Percentiles rank a stretch among this genome's conserved stretches.
phyloP scores from a whole-genome alignment of 2,329 filamentous ascomycete genomes.

The Bipolaris oryzae region DNA sequence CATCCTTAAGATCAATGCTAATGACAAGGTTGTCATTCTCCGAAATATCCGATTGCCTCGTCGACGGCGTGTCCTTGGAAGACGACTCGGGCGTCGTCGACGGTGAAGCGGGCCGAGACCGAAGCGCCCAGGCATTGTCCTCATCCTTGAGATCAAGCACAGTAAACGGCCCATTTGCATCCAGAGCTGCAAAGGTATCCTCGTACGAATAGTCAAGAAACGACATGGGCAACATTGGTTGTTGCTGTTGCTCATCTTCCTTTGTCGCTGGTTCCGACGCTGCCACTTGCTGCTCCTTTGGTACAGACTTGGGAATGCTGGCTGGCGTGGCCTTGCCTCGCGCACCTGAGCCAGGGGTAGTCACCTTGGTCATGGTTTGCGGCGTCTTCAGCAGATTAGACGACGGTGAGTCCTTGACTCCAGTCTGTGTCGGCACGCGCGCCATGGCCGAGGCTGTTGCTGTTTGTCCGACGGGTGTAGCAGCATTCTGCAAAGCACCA shows the following conservation, averaged over 20 bases:
- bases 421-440: constrained; percentile 46
- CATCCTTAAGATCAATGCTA: constrained; percentile 46
- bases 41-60: constrained; percentile 51
- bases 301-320: constrained; percentile 31
- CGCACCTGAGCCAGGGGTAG: constrained; percentile 41
- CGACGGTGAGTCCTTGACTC: constrained; percentile 47
- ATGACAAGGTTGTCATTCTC: constrained; percentile 51
- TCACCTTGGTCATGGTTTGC: constrained; percentile 41
- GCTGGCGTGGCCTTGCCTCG: constrained; percentile 43
- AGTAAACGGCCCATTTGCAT: constrained; percentile 40
- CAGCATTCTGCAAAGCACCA: constrained; percentile 38
- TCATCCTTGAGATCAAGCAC: constrained; percentile 45
- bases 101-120: constrained; percentile 42
- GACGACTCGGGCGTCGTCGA: constrained; percentile 44
- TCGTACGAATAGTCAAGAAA: constrained; percentile 44
- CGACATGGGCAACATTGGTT: constrained; percentile 34
- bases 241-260: constrained; percentile 27
- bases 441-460: constrained; percentile 46
- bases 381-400: constrained; percentile 49
- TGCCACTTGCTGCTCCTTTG: constrained; percentile 32
- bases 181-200: constrained; percentile 41
- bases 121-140: constrained; percentile 41
- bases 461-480: constrained; percentile 43
- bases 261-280: constrained; percentile 26
- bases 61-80: constrained; percentile 46